Evolutionary conservation across 208 protist species (phyloP).

Genomic region (Leishmania mexicana): DNA sequence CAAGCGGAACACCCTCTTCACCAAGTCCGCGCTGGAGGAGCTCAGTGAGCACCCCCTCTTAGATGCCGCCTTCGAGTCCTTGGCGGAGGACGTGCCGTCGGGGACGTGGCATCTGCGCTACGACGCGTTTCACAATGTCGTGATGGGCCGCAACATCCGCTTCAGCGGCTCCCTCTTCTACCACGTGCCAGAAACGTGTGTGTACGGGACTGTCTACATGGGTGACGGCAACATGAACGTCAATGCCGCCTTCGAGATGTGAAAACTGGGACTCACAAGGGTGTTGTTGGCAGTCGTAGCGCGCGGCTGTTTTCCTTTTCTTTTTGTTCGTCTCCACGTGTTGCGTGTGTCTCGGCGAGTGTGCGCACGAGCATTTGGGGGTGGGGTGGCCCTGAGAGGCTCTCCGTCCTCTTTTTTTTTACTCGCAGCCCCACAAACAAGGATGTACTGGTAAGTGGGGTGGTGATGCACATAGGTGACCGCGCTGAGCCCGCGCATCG

Average conservation of each 20-base stretch:
- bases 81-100: constrained; percentile 75
- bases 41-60: constrained; percentile 57
- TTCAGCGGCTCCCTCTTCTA: constrained; percentile 83
- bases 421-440: not conserved
- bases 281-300: not conserved
- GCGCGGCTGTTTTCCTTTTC: not conserved
- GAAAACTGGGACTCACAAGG: not conserved
- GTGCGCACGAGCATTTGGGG: not conserved
- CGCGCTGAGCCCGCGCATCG: not conserved
- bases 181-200: constrained; percentile 78
- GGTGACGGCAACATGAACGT: constrained; percentile 85
- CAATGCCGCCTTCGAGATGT: constrained; percentile 81
- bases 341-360: not conserved
- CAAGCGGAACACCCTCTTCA: constrained; percentile 36
- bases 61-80: constrained; percentile 72
- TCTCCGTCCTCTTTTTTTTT: not conserved
- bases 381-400: not conserved
- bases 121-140: constrained; percentile 65
- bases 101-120: constrained; percentile 79
- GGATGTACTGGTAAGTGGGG: constrained; percentile 4
- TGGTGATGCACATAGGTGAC: not conserved
- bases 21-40: constrained; percentile 67
- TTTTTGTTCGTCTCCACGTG: not conserved
- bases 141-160: constrained; percentile 64
- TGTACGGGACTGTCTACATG: constrained; percentile 86